Evolutionary conservation across 768 basidiomycete species (phyloP), one percentile per base, ranked within the genome.

Genomic region (Leccinum arenicola): DNA sequence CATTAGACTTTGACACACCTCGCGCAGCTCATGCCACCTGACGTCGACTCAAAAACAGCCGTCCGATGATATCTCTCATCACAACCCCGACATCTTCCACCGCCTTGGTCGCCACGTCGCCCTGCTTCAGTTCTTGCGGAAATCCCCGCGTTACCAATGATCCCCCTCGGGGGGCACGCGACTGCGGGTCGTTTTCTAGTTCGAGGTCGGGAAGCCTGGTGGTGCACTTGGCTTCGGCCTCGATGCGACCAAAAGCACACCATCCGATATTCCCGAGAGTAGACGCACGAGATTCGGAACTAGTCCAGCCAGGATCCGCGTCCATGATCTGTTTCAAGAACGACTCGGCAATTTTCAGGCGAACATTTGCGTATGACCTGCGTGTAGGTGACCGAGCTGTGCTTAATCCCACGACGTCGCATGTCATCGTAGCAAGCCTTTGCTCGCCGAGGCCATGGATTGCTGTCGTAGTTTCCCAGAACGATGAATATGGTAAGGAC

Each of bases 91-190:
- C 73, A 71, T 95, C 94, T 64, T 89, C 85, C 7, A 93, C 88
- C 0, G 91, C 93, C 73, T 95, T 93, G 12, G 82, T 84, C 40
- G 94, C 91, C 17, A 93, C 75, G 70, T 93, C 92, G 0, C 91
- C 92, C 54, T 80, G 81, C 27, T 77, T 11, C 33, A 91, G 74
- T 91, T 89, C 65, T 80, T 76, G 60, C 77, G 75, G 75, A 95
- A 97, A 72, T 96, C 94, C 50, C 77, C 0, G 86, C 84, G 47
- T 79, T 82, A 8, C 91, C 89, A 36, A 96, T 84, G 55, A 95
- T 88, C 51, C 91, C 77, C 4, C 29, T 89, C 90, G 0, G 84
- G 80, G 17, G 82, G 27, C 84, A 12, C 83, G 80, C 29, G 31
- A 33, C 31, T 82, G 83, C 14, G 76, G 77, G 57, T 86, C 81